Evolutionary conservation across 352 stramenopile genomes (phyloP), one percentile per base, ranked within the genome.

Genomic region (Phytophthora vignae): DNA sequence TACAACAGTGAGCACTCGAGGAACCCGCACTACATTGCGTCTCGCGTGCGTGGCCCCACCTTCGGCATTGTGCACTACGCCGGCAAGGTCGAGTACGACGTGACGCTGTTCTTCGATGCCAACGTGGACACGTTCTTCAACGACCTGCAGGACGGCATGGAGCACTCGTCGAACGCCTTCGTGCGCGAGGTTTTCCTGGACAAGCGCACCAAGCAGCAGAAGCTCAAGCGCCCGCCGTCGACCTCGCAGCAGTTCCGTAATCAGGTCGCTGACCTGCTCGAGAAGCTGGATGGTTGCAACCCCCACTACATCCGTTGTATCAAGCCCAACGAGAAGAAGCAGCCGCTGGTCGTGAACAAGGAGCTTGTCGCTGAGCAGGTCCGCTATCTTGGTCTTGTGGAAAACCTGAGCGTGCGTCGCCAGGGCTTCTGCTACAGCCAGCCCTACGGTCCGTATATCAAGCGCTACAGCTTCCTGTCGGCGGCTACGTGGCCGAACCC

Each of bases 241-340:
- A 96, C 83, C 14, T 96, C 86, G 70, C 83, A 92, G 76, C 89
- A 95, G 74, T 95, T 96, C 79, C 86, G 87, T 44, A 77, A 72
- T 22, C 90, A 98, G 50, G 90, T 96, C 52, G 70, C 82, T 17
- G 86, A 88, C 55, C 73, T 98, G 55, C 78, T 98, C 4, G 89
- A 87, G 69, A 90, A 93, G 65, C 76, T 98, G 31, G 90, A 95
- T 60, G 84, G 82, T 15, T 98, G 92, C 71, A 90, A 96, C 69
- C 93, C 91, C 25, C 88, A 97, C 74, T 97, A 98, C 79, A 95
- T 97, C 36, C 90, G 91, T 52, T 97, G 90, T 69, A 97, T 98
- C 67, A 97, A 98, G 70, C 86, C 90, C 2, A 98, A 98, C 64
- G 89, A 97, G 53, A 79, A 93, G 31, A 97, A 97, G 74, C 62